phyloP scores from a whole-genome alignment of 2,329 filamentous ascomycete species.

The Botrytis medusae region DNA sequence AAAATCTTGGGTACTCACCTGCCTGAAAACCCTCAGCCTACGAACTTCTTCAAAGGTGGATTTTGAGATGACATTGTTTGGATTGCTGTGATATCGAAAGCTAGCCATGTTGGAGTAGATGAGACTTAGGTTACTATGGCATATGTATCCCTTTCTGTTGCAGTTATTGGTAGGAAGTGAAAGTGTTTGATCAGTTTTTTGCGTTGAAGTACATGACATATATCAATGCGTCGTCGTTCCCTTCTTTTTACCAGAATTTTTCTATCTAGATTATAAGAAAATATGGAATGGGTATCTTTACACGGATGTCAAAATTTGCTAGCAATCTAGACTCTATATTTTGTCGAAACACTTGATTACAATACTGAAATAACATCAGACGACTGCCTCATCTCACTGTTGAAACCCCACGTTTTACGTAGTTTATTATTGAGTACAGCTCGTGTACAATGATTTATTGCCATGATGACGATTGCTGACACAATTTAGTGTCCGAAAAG shows the following conservation, averaged over 20 bases:
- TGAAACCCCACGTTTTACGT: neutral
- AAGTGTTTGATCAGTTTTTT: neutral
- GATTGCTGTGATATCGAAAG: neutral
- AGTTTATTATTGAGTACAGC: neutral
- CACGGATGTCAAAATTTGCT: neutral
- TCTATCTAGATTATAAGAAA: neutral
- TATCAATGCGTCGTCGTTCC: neutral
- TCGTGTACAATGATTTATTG: neutral
- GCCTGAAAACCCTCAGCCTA: conserved; percentile 1
- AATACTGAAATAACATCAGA: neutral
- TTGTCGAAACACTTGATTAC: neutral
- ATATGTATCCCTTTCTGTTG: conserved; percentile 1
- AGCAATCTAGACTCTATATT: neutral
- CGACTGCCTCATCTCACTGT: neutral
- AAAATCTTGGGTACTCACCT: conserved; percentile 2
- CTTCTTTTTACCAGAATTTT: neutral
- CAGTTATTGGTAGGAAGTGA: neutral
- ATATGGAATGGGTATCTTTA: neutral
- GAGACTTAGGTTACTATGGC: neutral
- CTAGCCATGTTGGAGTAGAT: too few relatives aligned
- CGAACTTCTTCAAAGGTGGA: neutral
- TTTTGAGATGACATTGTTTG: neutral
- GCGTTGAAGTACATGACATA: neutral
- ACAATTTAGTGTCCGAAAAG: neutral
- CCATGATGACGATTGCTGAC: neutral